Evolutionary conservation across 768 basidiomycete genomes (phyloP), one percentile per base, ranked within the genome.

Genomic region (Auriscalpium vulgare): DNA sequence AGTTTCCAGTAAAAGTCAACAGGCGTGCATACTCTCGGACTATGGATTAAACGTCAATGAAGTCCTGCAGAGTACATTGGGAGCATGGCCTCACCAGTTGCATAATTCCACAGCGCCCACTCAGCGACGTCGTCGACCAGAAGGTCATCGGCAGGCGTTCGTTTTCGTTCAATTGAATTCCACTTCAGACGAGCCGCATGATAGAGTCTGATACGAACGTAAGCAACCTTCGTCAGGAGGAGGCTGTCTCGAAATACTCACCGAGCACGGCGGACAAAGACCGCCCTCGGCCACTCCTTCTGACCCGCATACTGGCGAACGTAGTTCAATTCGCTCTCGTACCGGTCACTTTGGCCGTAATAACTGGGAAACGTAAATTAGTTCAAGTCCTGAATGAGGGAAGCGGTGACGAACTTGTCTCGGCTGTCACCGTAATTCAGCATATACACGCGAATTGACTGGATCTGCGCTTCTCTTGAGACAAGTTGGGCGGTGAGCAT

Each of bases 71-170:
- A 34, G 10, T 21, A 23, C n/a, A 43, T 21, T 19, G 8, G 21
- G 16, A 38, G 21, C 14, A 23, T 0, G 56, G 5, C 4, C 70
- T 49, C 58, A 77, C 75, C 70, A 23, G 71, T 71, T 7, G 85
- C 79, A 69, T 88, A 90, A 60, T 85, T 77, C 85, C 87, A 90
- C 68, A 90, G 72, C 1, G 81, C 83, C 87, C 87, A 90, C 57
- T 87, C 80, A 1, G 81, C 74, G 1, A 88, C 69, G 65, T 90
- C 87, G 61, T 87, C 85, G 49, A 90, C 81, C 36, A 90, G 72
- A 14, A 67, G 63, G 62, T 87, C 79, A 67, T 88, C 83, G 11
- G 84, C 68, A 4, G 72, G 66, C 4, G 82, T 79, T 54, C 85
- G 77, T 55, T 71, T 72, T 47, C 87, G 77, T 65, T 88, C 87